A percentile compares a stretch with the other conserved stretches of the same genome.
Evolutionary conservation across 257 asterid genomes (phyloP).

Genomic region (Gentiana straminea): DNA sequence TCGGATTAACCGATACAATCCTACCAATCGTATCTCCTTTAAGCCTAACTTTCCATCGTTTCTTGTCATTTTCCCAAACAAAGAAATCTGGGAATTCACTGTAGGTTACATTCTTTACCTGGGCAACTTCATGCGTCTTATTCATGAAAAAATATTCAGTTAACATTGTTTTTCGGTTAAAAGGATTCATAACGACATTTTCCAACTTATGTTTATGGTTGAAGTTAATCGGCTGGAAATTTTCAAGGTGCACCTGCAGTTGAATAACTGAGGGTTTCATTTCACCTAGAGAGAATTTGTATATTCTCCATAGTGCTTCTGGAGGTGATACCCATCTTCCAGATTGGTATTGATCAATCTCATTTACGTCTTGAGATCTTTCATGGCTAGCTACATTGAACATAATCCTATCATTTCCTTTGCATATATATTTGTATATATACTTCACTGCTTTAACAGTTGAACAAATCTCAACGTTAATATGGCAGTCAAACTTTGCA

Average conservation of each 20-base stretch:
- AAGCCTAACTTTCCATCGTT: background rate
- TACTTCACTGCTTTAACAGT: no score
- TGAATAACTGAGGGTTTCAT: background rate
- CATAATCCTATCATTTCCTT: no score
- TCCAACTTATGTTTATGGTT: background rate
- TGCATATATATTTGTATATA: no score
- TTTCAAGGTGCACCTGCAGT: background rate
- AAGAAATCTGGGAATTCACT: no score
- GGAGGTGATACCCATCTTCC: conserved; percentile 1
- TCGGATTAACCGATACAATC: background rate
- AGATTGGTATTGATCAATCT: no score
- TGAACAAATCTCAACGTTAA: no score
- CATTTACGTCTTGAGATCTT: background rate
- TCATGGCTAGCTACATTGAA: background rate
- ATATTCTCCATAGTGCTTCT: background rate
- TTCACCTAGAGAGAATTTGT: background rate
- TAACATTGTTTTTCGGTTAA: background rate
- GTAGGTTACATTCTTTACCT: no score
- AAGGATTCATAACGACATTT: no score
- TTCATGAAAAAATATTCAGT: no score
- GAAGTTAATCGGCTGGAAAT: background rate
- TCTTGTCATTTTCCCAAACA: no score
- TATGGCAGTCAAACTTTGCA: no score
- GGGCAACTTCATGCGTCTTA: no score
- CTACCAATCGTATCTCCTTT: background rate